Percentiles rank a stretch among this genome's conserved stretches.
Conservation (phyloP, 495 filamentous ascomycete genomes). For the Lichina pygmaea region DNA sequence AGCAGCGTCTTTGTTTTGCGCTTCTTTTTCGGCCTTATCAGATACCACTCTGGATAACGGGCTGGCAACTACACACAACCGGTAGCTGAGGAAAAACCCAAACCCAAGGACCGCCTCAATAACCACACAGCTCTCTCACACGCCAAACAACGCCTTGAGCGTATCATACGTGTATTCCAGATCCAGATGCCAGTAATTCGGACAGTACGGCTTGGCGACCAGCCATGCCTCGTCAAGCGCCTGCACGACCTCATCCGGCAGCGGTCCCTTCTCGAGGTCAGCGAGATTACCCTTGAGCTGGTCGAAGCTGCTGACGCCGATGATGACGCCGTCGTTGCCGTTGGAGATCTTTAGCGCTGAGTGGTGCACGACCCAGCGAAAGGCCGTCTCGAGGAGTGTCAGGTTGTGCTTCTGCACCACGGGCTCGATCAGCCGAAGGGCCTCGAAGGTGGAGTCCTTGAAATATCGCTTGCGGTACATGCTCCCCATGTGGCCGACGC, state of each 20-base stretch:
- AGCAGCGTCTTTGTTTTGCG: no score
- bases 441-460: slow-evolving; percentile 49
- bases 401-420: slow-evolving; percentile 48
- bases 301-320: slow-evolving; percentile 47
- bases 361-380: slow-evolving; percentile 64
- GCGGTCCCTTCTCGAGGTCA: slow-evolving; percentile 60
- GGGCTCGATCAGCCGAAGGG: slow-evolving; percentile 43
- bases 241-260: slow-evolving; percentile 62
- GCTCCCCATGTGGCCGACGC: slow-evolving; percentile 19
- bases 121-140: not conserved
- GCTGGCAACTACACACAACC: no score
- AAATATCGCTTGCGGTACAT: slow-evolving; percentile 64
- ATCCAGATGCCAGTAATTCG: slow-evolving; percentile 12
- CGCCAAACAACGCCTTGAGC: slow-evolving; percentile 2
- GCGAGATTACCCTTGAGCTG: slow-evolving; percentile 55
- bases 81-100: no score
- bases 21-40: no score
- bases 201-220: slow-evolving; percentile 35
- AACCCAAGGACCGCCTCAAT: no score
- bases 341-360: slow-evolving; percentile 46
- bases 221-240: slow-evolving; percentile 55
- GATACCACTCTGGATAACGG: no score
- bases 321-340: slow-evolving; percentile 49
- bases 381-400: slow-evolving; percentile 56
- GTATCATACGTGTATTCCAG: slow-evolving; percentile 5